These are phyloP conservation scores for Botrytis paeoniae DNA, from an alignment of 2,329 filamentous ascomycete genomes.

Conservation along the genomic window DNA sequence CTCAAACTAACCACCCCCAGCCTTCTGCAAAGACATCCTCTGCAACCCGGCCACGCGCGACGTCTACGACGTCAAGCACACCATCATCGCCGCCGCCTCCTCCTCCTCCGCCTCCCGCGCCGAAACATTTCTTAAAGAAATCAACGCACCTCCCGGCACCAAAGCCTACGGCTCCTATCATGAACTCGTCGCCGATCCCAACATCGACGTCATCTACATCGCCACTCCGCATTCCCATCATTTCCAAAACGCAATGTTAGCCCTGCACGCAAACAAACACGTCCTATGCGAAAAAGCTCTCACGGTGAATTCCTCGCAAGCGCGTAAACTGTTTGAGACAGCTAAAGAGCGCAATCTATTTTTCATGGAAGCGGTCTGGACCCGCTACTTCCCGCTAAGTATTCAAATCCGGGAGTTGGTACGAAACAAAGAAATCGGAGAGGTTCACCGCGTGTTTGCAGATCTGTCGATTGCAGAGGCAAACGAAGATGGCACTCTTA, in stretches of 20 bases:
- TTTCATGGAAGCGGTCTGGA: conserved; percentile 69
- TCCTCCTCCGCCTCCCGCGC: conserved; percentile 60
- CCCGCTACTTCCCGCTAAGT: conserved; percentile 65
- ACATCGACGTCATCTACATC: conserved; percentile 67
- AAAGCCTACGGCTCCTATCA: conserved; percentile 65
- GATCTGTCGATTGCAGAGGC: conserved; percentile 47
- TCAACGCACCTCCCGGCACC: conserved; percentile 53
- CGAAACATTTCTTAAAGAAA: conserved; percentile 57
- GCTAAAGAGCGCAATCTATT: conserved; percentile 59
- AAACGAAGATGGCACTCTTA: conserved; percentile 49
- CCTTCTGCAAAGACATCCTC: conserved; percentile 62
- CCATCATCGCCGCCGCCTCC: conserved; percentile 61
- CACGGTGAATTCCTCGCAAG: conserved; percentile 65
- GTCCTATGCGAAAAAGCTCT: conserved; percentile 72
- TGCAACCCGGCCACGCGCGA: conserved; percentile 57
- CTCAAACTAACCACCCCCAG: conserved; percentile 35
- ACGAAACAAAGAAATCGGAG: conserved; percentile 39
- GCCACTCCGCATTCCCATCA: conserved; percentile 72
- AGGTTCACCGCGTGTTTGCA: conserved; percentile 44
- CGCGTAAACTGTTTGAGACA: conserved; percentile 56
- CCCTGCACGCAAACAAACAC: conserved; percentile 63
- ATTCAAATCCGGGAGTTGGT: conserved; percentile 55
- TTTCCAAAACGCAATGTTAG: conserved; percentile 66
- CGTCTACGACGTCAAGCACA: conserved; percentile 59
- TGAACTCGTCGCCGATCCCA: conserved; percentile 60